phyloP scores from a whole-genome alignment of 1,139 yeast genomes.

The Ashbya aceris region DNA sequence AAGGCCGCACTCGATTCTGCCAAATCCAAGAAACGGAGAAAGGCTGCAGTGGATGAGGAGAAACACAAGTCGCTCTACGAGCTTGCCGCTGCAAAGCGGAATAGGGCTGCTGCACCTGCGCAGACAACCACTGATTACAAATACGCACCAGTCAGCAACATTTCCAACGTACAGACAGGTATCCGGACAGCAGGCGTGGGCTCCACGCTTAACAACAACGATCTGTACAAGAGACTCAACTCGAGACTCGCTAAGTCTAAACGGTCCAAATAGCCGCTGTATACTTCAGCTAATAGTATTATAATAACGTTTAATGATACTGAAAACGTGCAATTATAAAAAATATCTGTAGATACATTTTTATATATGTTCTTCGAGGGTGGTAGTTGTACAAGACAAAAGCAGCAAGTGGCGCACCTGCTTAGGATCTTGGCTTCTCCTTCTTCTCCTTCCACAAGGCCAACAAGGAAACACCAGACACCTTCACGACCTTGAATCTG shows the following conservation, averaged over 20 bases:
- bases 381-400: conserved; percentile 2
- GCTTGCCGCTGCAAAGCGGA: conserved; percentile 84
- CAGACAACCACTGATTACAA: conserved; percentile 83
- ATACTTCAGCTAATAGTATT: background rate
- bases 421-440: conserved; percentile 99
- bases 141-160: conserved; percentile 75
- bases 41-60: conserved; percentile 31
- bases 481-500: conserved; percentile 99
- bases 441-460: conserved; percentile 99
- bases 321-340: conserved; percentile 11
- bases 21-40: conserved; percentile 24
- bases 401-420: conserved; percentile 5
- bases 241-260: conserved; percentile 29
- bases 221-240: conserved; percentile 61
- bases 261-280: conserved; percentile 9
- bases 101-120: conserved; percentile 90
- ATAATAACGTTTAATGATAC: conserved; percentile 2
- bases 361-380: background rate
- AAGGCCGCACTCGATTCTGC: conserved; percentile 31
- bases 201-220: conserved; percentile 49
- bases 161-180: conserved; percentile 29
- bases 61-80: conserved; percentile 57
- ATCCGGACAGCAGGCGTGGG: conserved; percentile 41
- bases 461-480: conserved; percentile 98
- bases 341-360: conserved; percentile 6